Percentiles rank a stretch among this genome's conserved stretches.
These are phyloP conservation scores for Cicer judaicum DNA, from an alignment of 306 rosid species.

Conservation along the genomic window DNA sequence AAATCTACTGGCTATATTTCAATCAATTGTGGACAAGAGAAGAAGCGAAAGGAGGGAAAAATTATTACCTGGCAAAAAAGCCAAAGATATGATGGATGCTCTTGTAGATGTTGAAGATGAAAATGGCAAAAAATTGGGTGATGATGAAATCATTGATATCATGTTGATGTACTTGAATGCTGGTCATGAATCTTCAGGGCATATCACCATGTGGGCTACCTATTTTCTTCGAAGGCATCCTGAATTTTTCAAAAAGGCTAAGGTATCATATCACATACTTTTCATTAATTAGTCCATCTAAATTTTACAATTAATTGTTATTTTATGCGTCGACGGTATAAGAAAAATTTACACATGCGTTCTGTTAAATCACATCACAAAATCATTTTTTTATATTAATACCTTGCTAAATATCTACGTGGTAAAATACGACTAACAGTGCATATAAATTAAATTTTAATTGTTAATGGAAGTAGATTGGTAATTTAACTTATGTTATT, in stretches of 20 bases:
- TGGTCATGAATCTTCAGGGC: conserved; percentile 95
- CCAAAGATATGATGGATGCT: conserved; percentile 86
- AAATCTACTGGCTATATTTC: conserved; percentile 55
- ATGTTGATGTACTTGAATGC: conserved; percentile 88
- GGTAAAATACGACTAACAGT: too few species aligned
- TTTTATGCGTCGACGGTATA: too few species aligned
- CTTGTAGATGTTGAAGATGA: conserved; percentile 72
- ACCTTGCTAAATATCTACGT: too few species aligned
- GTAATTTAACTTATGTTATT: neutral
- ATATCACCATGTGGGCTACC: conserved; percentile 79
- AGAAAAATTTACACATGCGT: too few species aligned
- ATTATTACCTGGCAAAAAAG: neutral
- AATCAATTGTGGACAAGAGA: conserved; percentile 59
- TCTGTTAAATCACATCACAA: too few species aligned
- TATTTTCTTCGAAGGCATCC: conserved; percentile 59
- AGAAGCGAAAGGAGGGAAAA: conserved; percentile 41
- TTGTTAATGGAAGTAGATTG: too few species aligned
- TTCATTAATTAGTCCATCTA: neutral
- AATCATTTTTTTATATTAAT: too few species aligned
- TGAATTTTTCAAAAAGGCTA: conserved; percentile 63
- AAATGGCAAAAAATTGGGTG: conserved; percentile 62
- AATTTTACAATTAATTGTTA: neutral
- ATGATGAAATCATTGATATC: conserved; percentile 78
- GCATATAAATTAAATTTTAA: too few species aligned
- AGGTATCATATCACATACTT: conserved; percentile 52